These are phyloP conservation scores for Cryptosporidium sp. DNA, from an alignment of 169 alveolate genomes.

Conservation along the genomic window DNA sequence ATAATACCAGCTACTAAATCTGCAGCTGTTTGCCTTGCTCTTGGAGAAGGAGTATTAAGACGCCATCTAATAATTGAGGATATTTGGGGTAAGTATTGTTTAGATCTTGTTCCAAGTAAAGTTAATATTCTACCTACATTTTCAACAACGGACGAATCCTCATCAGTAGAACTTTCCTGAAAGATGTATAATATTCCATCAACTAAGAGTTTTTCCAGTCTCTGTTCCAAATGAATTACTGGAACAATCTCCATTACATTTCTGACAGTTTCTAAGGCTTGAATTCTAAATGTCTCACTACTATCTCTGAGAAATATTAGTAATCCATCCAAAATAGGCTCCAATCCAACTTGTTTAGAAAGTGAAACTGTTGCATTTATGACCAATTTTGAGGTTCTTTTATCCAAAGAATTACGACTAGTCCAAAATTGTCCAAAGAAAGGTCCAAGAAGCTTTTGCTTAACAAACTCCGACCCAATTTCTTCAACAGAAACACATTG, in stretches of 20 bases:
- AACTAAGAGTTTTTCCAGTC: slow-evolving; percentile 96
- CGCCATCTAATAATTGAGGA: slow-evolving; percentile 98
- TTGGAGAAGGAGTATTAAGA: slow-evolving; percentile 94
- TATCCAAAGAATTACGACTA: slow-evolving; percentile 93
- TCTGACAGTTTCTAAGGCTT: slow-evolving; percentile 98
- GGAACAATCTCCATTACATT: slow-evolving; percentile 91
- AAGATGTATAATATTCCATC: slow-evolving; percentile 99
- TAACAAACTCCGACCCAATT: slow-evolving; percentile 95
- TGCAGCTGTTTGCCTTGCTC: slow-evolving; percentile 99
- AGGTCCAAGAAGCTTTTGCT: slow-evolving; percentile 94
- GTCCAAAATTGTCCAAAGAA: slow-evolving; percentile 96
- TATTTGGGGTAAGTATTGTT: slow-evolving; percentile 96
- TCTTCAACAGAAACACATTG: slow-evolving; percentile 98
- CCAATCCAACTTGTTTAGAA: slow-evolving; percentile 93
- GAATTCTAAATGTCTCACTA: slow-evolving; percentile 93
- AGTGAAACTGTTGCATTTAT: slow-evolving; percentile 98
- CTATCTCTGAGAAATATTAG: slow-evolving; percentile 93
- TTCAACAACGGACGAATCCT: slow-evolving; percentile 93
- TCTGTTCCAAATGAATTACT: slow-evolving; percentile 94
- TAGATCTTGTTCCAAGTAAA: slow-evolving; percentile 95
- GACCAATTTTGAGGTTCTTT: slow-evolving; percentile 93
- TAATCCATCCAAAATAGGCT: slow-evolving; percentile 85
- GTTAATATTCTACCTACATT: slow-evolving; percentile 97
- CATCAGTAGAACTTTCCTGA: slow-evolving; percentile 96
- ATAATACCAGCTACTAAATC: slow-evolving; percentile 97